Evolutionary conservation across 2,329 filamentous ascomycete genomes (phyloP), one percentile per base, ranked within the genome.

Genomic region (Amylocarpus encephaloides): DNA sequence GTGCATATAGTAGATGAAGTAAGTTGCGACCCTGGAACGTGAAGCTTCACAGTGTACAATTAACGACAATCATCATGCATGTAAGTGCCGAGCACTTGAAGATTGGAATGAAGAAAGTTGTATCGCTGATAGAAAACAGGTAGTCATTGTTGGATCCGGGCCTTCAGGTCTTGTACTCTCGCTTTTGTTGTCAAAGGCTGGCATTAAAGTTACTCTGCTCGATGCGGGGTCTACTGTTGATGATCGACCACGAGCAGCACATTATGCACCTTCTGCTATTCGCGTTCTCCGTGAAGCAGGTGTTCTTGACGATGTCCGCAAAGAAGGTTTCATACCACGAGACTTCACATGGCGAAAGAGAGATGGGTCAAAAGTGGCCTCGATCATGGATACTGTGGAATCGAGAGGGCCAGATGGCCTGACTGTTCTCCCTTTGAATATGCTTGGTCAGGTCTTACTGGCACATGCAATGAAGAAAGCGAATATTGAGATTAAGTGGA

Each of bases 191-290:
- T 70, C 76, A 16, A 73, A 75, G 56, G 22, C 50, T 1, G 70
- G 71, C 40, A 77, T 82, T 52, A 66, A 70, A 29, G 73, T 77
- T 39, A 73, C 73, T 19, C 69, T 82, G 18, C 68, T 84, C 47
- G 81, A 85, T 58, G 74, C 74, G 2, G 71, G 74, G 1, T 62
- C 70, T 22, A 68, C 74, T 48, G 70, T 83, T 41, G 78, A 82
- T 66, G 70, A 75, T 50, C 78, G 79, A 50, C 81, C 81, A 0
- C 77, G 81, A 26, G 81, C 81, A 12, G 77, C 80, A 2, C 78
- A 83, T 64, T 83, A 83, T 62, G 78, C 76, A 3, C 71, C 77
- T 0, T 72, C 79, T 1, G 79, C 79, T 1, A 73, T 80, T 39
- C 75, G 75, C 35, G 79, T 81, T 51, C 71, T 85, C 43, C 62